Conservation (phyloP, 768 basidiomycete genomes). For the Krasilnikovozyma curviuscula region DNA sequence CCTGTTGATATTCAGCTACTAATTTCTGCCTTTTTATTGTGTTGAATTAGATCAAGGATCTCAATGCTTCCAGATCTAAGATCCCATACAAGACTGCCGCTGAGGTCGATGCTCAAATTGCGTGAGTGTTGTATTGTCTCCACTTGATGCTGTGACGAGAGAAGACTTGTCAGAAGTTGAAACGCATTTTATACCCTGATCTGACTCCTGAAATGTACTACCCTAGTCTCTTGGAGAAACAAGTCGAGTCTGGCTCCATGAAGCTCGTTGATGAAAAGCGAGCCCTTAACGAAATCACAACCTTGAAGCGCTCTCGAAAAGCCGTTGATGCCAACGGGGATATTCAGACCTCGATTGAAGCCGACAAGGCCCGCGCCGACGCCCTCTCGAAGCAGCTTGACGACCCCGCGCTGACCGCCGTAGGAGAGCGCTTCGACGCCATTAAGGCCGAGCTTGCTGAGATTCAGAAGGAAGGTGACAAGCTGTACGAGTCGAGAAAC, state of each 20-base stretch:
- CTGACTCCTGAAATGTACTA: not conserved
- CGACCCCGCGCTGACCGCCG: slow-evolving; percentile 69
- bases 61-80: slow-evolving; percentile 63
- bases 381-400: slow-evolving; percentile 66
- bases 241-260: slow-evolving; percentile 78
- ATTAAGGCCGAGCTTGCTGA: slow-evolving; percentile 71
- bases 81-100: slow-evolving; percentile 55
- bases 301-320: slow-evolving; percentile 48
- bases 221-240: slow-evolving; percentile 41
- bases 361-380: slow-evolving; percentile 51
- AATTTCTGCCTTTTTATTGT: too few relatives aligned
- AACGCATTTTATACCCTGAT: not conserved
- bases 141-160: not conserved
- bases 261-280: slow-evolving; percentile 92
- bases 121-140: slow-evolving; percentile 33
- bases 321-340: slow-evolving; percentile 62
- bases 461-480: slow-evolving; percentile 69
- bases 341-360: slow-evolving; percentile 61
- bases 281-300: slow-evolving; percentile 71
- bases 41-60: slow-evolving; percentile 50
- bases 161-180: not conserved
- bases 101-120: slow-evolving; percentile 72
- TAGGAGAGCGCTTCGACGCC: slow-evolving; percentile 57
- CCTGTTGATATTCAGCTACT: not conserved
- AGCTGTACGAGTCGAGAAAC: slow-evolving; percentile 54